Base-by-base conservation (phyloP, 176 grass and related monocot species). In the Oryza longistaminata region DNA sequence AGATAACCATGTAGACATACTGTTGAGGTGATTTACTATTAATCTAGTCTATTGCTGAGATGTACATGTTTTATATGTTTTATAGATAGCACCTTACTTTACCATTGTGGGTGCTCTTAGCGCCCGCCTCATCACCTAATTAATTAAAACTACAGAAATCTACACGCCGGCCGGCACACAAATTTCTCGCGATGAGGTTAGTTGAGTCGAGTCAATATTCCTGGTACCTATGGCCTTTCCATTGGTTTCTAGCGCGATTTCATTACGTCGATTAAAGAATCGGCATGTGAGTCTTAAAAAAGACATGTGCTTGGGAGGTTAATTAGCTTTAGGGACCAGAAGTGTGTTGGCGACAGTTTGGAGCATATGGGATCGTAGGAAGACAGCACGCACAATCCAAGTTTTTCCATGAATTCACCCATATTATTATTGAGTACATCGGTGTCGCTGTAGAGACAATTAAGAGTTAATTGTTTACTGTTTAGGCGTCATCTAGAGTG, bases 121-220 rank as follows among this genome's bases (percentile, higher is more conserved):
- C 29, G 43, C 62, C 29, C 13, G 42, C 86, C 66, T 52, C 75
- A 78, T 68, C 35, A 74, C 58, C n/a, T 58, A 19, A 17, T 17
- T 53, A 61, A 31, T 31, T 31, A 31, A 31, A 84, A 88, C 60
- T 19, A n/a, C 11, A 64, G 45, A 60, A 37, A 42, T 66, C 40
- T 39, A 73, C 72, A 73, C 83, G 35, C 68, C 35, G 77, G 81
- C 85, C 85, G 78, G 88, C 82, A 19, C 19, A 21, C 19, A 16
- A 15, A 75, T 77, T 17, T 22, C 39, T 43, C 5, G 66, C 68
- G 78, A 64, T 22, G 46, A 75, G 75, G 82, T 80, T 61, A 55
- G 78, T 77, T 83, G 65, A 25, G 80, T 72, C 13, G 44, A 31
- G 44, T 31, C 80, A 77, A 65, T 17, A 52, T 29, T 58, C 26